phyloP scores from a whole-genome alignment of 2,329 filamentous ascomycete species.

The Ilyonectria sp. region DNA sequence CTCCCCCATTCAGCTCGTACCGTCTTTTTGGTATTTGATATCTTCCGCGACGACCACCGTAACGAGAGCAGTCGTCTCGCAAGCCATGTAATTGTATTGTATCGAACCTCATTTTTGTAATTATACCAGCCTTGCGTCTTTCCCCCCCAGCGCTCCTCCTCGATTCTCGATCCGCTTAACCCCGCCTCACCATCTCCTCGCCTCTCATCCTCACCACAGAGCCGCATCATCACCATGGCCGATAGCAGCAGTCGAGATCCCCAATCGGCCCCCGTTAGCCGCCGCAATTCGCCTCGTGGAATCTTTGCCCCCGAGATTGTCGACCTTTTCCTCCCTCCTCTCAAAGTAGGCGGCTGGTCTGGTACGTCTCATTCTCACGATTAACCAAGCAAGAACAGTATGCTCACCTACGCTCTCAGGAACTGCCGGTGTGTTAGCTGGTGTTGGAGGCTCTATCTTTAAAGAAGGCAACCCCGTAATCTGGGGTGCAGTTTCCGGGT shows the following conservation, averaged over 20 bases:
- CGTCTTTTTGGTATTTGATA: constrained; percentile 19
- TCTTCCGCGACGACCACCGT: constrained; percentile 9
- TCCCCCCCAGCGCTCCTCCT: neutral
- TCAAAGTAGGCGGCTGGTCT: constrained; percentile 72
- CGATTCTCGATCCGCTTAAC: neutral
- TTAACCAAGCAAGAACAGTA: neutral
- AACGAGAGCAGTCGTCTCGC: constrained; percentile 2
- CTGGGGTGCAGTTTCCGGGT: constrained; percentile 79
- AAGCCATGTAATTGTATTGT: constrained; percentile 22
- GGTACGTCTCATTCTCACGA: constrained; percentile 58
- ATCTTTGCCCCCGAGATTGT: constrained; percentile 60
- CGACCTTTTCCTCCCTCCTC: constrained; percentile 64
- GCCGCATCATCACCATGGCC: constrained; percentile 31
- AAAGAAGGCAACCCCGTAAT: constrained; percentile 77
- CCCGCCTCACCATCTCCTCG: constrained; percentile 7
- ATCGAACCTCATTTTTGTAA: constrained; percentile 35
- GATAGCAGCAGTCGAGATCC: constrained; percentile 36
- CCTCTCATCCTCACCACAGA: constrained; percentile 6
- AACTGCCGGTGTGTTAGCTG: constrained; percentile 72
- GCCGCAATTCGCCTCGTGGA: constrained; percentile 50
- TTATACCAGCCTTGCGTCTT: constrained; percentile 25
- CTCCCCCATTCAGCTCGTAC: constrained; percentile 4
- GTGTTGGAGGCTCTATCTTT: constrained; percentile 80
- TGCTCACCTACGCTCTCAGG: constrained; percentile 57
- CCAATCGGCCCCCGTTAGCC: constrained; percentile 40